Percentiles rank a stretch among this genome's conserved stretches.
Conservation (phyloP, 2,329 filamentous ascomycete species). For the Nothomitra cinnamomea region DNA sequence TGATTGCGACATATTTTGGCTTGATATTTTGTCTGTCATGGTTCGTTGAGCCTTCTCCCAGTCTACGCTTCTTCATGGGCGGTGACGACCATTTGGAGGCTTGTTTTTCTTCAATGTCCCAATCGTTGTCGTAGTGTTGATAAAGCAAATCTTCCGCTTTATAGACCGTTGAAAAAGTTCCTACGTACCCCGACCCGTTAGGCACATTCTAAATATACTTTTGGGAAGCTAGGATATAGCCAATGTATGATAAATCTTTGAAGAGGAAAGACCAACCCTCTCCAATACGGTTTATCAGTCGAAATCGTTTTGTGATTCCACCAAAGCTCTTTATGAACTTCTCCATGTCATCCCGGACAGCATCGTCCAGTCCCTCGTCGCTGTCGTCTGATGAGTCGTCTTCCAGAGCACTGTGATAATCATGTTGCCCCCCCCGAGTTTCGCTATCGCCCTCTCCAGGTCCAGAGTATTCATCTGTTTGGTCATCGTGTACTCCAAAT, state of each 20-base stretch:
- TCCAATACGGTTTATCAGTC: constrained; percentile 89
- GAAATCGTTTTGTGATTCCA: constrained; percentile 68
- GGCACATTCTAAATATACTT: background rate
- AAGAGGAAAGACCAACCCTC: constrained; percentile 45
- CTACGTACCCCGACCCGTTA: constrained; percentile 28
- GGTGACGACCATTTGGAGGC: constrained; percentile 51
- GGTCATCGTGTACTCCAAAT: background rate
- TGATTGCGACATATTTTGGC: constrained; percentile 81
- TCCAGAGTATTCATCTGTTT: background rate
- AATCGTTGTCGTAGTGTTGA: constrained; percentile 66
- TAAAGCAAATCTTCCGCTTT: constrained; percentile 91
- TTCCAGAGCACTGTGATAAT: background rate
- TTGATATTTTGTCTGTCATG: constrained; percentile 24
- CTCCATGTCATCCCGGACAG: constrained; percentile 71
- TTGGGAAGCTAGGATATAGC: constrained; percentile 4
- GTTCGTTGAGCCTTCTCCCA: constrained; percentile 20
- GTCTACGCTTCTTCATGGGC: constrained; percentile 38
- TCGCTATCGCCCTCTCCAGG: background rate
- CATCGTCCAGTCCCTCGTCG: constrained; percentile 45
- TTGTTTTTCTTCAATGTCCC: constrained; percentile 57
- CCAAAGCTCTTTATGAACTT: constrained; percentile 68
- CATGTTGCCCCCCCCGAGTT: background rate
- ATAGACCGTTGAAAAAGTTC: constrained; percentile 97
- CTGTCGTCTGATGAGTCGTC: constrained; percentile 30
- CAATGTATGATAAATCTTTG: background rate